Evolutionary conservation across 768 basidiomycete genomes (phyloP), one percentile per base, ranked within the genome.

Genomic region (Psilocybe cyanescens): DNA sequence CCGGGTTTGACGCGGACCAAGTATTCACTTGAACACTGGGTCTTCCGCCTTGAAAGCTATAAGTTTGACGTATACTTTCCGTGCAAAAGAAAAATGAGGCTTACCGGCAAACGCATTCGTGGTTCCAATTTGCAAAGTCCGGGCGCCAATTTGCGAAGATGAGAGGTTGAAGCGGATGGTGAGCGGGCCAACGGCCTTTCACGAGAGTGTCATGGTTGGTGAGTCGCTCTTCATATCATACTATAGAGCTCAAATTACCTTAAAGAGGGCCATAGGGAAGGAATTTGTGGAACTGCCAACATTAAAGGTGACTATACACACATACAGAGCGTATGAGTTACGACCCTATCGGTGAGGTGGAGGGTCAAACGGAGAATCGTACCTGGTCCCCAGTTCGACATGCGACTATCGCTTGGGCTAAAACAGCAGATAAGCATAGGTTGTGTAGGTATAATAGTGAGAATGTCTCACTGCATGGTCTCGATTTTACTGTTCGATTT

Each of bases 251-350:
- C 24, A 41, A 30, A 48, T 48, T 2, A 68, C 71, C 71, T 78
- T 71, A 71, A 78, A 78, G n/a, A 74, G 60, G 16, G 73, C 75
- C 75, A 78, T 74, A 9, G 76, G 75, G 70, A 78, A 74, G 14
- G 57, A 55, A 53, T 54, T 64, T 59, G 70, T 59, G 5, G 66
- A 51, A 19, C 39, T 55, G 14, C 76, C 75, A 53, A 78, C 70
- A 17, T 61, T 75, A 65, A 69, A 78, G 7, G 76, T 76, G 24
- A 74, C 73, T 68, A 19, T 6, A 47, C 11, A 11, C 33, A 35
- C 33, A 35, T 2, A 7, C 2, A 51, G 8, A 3, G 1, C 8
- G 31, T 6, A 9, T 55, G 46, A 50, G 41, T 3, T 19, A 19
- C 3, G 37, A 14, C 29, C 24, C 24, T 24, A 24, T 1, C 2